Percentiles rank a stretch among this genome's conserved stretches.
phyloP scores from a whole-genome alignment of 805 yeast genomes.

The Jamesozyma jinghongensis region DNA sequence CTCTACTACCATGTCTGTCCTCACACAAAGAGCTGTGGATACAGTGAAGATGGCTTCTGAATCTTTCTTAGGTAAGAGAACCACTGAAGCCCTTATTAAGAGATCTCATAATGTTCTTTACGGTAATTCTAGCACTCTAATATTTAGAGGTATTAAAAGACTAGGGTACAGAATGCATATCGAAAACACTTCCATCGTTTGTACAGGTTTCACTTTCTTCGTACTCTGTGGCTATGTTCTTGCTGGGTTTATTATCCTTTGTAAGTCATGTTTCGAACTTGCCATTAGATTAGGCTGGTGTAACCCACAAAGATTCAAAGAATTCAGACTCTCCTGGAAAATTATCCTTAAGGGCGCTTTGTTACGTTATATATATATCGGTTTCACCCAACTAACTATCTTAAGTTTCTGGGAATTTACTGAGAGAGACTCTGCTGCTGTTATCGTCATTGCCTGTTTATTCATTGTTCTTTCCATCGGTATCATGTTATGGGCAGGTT shows the following conservation, averaged over 20 bases:
- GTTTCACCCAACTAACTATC: slow-evolving; percentile 71
- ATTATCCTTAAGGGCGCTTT: slow-evolving; percentile 66
- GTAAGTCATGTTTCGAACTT: slow-evolving; percentile 44
- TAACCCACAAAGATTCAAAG: slow-evolving; percentile 38
- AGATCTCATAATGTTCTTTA: slow-evolving; percentile 33
- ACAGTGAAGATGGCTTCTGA: too few relatives aligned
- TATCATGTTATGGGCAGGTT: slow-evolving; percentile 56
- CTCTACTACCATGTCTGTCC: slow-evolving; percentile 51
- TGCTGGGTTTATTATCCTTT: slow-evolving; percentile 47
- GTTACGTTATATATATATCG: slow-evolving; percentile 71
- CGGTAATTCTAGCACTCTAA: slow-evolving; percentile 50
- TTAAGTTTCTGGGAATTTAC: slow-evolving; percentile 85
- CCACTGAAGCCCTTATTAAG: slow-evolving; percentile 22
- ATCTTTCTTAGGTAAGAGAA: background rate
- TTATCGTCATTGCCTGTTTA: slow-evolving; percentile 69
- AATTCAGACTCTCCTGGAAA: slow-evolving; percentile 48
- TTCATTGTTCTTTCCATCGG: slow-evolving; percentile 54
- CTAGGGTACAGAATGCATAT: slow-evolving; percentile 65
- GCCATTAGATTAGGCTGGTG: slow-evolving; percentile 42
- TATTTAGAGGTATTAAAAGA: slow-evolving; percentile 78
- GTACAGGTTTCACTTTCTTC: slow-evolving; percentile 83
- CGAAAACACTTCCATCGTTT: slow-evolving; percentile 75
- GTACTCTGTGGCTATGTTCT: slow-evolving; percentile 66
- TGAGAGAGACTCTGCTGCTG: slow-evolving; percentile 76
- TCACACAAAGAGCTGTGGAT: slow-evolving; percentile 48